Conservation (phyloP, 345 rosid species). For the Crucihimalaya himalaica region DNA sequence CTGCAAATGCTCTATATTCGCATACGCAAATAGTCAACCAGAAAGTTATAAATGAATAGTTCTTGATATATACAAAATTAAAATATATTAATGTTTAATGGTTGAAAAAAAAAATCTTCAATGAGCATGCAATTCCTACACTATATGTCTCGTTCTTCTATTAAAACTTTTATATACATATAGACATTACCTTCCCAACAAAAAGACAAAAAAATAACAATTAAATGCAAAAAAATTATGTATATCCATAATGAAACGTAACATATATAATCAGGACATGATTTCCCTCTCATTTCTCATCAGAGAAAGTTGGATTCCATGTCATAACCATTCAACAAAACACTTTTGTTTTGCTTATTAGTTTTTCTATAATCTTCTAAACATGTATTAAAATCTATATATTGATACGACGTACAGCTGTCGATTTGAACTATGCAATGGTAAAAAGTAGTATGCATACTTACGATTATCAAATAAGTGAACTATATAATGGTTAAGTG, state of each 20-base stretch:
- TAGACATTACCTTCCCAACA: slow-evolving; percentile 18
- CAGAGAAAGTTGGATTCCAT: slow-evolving; percentile 62
- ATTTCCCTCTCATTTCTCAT: slow-evolving; percentile 60
- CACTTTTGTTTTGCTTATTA: background rate
- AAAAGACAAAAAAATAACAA: slow-evolving; percentile 7
- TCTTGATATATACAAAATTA: background rate
- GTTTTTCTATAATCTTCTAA: background rate
- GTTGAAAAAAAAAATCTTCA: too few relatives aligned
- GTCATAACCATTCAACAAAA: slow-evolving; percentile 62
- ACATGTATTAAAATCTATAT: background rate
- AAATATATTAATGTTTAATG: too few relatives aligned
- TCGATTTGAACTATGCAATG: background rate
- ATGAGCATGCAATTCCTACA: slow-evolving; percentile 10
- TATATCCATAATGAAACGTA: slow-evolving; percentile 21
- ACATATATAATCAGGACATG: slow-evolving; percentile 37
- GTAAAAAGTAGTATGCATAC: background rate
- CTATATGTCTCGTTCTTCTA: background rate
- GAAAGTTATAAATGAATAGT: background rate
- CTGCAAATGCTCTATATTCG: slow-evolving; percentile 8
- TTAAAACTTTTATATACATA: slow-evolving; percentile 12
- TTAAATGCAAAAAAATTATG: background rate
- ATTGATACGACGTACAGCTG: background rate
- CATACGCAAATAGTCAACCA: background rate
- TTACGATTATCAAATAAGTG: background rate
- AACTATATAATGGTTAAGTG: background rate